phyloP scores from a whole-genome alignment of 345 rosid genomes.

The Brassica juncea region DNA sequence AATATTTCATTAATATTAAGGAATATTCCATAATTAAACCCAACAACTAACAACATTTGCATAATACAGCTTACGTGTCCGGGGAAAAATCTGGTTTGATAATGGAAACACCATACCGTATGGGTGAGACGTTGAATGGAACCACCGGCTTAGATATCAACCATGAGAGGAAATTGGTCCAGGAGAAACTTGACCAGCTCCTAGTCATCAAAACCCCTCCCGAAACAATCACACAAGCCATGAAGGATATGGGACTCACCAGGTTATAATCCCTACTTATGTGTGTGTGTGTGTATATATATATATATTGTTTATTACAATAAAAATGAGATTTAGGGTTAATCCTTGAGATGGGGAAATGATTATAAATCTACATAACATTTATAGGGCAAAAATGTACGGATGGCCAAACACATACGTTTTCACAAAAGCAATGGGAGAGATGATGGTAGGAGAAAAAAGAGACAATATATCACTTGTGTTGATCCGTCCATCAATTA shows the following conservation, averaged over 20 bases:
- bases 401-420: constrained; percentile 63
- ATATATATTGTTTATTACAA: not conserved
- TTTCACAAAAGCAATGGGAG: constrained; percentile 63
- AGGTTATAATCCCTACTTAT: constrained; percentile 43
- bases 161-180: constrained; percentile 48
- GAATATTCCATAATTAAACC: not conserved
- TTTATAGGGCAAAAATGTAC: constrained; percentile 47
- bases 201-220: constrained; percentile 42
- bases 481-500: constrained; percentile 48
- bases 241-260: constrained; percentile 64
- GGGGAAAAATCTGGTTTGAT: constrained; percentile 65
- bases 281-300: too few relatives aligned
- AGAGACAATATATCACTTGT: constrained; percentile 48
- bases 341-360: not conserved
- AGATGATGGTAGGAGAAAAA: constrained; percentile 46
- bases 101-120: constrained; percentile 42
- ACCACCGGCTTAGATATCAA: constrained; percentile 53
- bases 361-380: not conserved
- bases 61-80: constrained; percentile 63
- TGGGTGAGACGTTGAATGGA: constrained; percentile 67
- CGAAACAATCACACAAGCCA: constrained; percentile 43
- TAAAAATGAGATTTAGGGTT: not conserved
- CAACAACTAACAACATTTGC: constrained; percentile 4
- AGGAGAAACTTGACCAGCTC: constrained; percentile 52
- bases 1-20: not conserved